Evolutionary conservation across 345 rosid genomes (phyloP), one percentile per base, ranked within the genome.

Genomic region (Arabis hirsuta): DNA sequence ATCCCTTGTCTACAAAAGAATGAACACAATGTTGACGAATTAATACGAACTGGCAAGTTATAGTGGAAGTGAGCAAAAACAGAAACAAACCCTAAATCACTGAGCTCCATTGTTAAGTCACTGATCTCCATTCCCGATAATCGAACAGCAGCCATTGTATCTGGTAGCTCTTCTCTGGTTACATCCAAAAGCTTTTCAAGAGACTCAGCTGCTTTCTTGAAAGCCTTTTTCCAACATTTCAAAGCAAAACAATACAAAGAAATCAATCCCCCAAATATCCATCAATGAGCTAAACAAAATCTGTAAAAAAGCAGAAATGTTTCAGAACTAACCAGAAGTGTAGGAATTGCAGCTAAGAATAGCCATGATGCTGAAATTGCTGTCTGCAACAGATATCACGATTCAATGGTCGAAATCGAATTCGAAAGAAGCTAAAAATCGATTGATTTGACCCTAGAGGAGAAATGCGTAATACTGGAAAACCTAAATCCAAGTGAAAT

Each of bases 61-160:
- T 16, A 22, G 22, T 19, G 44, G 24, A 41, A 22, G 55, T 3
- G 56, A 57, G 42, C 6, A 5, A 29, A 12, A 9, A 31, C 3
- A 42, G 36, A 43, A 55, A 69, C 90, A 39, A 29, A 87, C 98
- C 98, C 96, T 43, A 93, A 71, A 82, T 90, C 95, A 54, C 90
- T 90, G 57, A 93, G 92, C 86, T 93, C 96, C 91, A 85, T 84
- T 0, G 96, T 90, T 27, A 93, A 83, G 83, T 90, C 97, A 72
- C 90, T 88, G 38, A 93, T 93, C 87, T 93, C 98, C 97, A 93
- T 93, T 58, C 98, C 97, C 0, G 98, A 89, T 68, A 93, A 80
- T 2, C 97, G 85, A 55, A 93, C 62, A 20, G 97, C 97, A 55
- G 95, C 97, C 98, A 93, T 90, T 51, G 96, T 93, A 74, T 83